Conservation (phyloP, 768 basidiomycete genomes). For the Rossbeevera mucosa region DNA sequence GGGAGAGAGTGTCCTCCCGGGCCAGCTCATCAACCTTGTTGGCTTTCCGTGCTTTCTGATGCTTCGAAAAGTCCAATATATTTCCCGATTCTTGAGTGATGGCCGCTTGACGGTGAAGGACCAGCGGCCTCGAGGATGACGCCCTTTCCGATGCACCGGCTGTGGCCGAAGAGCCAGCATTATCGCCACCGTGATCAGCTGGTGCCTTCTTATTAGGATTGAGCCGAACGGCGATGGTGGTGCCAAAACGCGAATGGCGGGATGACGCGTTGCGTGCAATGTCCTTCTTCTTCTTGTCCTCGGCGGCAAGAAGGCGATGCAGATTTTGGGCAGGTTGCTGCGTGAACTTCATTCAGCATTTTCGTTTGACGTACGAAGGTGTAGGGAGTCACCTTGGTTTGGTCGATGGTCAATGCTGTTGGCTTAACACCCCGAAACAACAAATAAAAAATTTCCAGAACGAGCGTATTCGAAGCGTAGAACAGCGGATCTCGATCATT, state of each 20-base stretch:
- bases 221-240: slow-evolving; percentile 79
- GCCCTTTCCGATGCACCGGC: slow-evolving; percentile 18
- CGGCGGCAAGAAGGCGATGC: slow-evolving; percentile 69
- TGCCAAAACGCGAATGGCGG: slow-evolving; percentile 94
- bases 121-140: slow-evolving; percentile 48
- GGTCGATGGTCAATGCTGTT: slow-evolving; percentile 50
- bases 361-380: slow-evolving; percentile 2
- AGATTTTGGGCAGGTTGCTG: slow-evolving; percentile 70
- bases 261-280: slow-evolving; percentile 56
- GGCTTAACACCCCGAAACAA: slow-evolving; percentile 80
- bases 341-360: slow-evolving; percentile 10
- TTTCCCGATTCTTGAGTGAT: slow-evolving; percentile 62
- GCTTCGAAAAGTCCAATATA: slow-evolving; percentile 69
- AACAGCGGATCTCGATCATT: slow-evolving; percentile 71
- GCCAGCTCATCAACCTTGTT: slow-evolving; percentile 63
- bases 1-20: slow-evolving; percentile 60
- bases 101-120: slow-evolving; percentile 85
- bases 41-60: slow-evolving; percentile 53
- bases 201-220: slow-evolving; percentile 49
- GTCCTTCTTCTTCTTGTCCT: slow-evolving; percentile 61
- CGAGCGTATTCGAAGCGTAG: slow-evolving; percentile 81
- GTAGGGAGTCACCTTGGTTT: slow-evolving; percentile 49
- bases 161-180: slow-evolving; percentile 20
- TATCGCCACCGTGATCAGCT: slow-evolving; percentile 18
- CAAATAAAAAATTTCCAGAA: slow-evolving; percentile 91